These are phyloP conservation scores for Astrothelium subdiscretum DNA, from an alignment of 495 filamentous ascomycete species.

Conservation along the genomic window DNA sequence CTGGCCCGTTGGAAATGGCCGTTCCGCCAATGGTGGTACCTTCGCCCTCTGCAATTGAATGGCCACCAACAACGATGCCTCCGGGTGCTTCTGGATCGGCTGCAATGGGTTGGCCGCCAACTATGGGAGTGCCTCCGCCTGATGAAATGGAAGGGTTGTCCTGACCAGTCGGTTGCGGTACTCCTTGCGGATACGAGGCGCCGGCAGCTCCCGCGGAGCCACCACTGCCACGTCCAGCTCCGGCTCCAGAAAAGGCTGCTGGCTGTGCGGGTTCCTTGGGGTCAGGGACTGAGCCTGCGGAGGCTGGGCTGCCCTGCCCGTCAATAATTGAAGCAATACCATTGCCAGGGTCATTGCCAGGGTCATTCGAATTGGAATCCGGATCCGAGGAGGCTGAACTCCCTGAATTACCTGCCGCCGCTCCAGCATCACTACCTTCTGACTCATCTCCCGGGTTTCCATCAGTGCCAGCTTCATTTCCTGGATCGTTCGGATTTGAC, in stretches of 20 bases:
- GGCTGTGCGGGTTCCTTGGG: neutral
- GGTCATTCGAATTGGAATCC: neutral
- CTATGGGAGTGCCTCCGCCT: neutral
- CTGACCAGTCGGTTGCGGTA: neutral
- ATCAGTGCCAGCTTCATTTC: no score
- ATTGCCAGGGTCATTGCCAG: neutral
- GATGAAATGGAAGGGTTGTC: neutral
- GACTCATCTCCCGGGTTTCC: no score
- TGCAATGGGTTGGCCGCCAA: neutral
- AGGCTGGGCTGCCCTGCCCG: neutral
- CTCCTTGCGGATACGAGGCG: neutral
- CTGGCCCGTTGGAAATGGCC: neutral
- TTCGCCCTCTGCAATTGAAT: neutral
- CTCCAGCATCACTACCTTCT: no score
- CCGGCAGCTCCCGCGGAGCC: neutral
- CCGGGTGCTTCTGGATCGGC: neutral
- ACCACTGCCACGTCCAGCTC: neutral
- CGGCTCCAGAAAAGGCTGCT: neutral
- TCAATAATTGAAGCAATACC: neutral
- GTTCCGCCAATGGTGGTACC: neutral
- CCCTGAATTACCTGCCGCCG: neutral
- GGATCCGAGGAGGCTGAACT: neutral
- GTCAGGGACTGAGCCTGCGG: neutral
- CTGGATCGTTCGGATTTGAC: neutral
- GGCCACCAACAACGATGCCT: neutral